These are phyloP conservation scores for Scutellaria baicalensis DNA, from an alignment of 257 asterid species.

Conservation along the genomic window DNA sequence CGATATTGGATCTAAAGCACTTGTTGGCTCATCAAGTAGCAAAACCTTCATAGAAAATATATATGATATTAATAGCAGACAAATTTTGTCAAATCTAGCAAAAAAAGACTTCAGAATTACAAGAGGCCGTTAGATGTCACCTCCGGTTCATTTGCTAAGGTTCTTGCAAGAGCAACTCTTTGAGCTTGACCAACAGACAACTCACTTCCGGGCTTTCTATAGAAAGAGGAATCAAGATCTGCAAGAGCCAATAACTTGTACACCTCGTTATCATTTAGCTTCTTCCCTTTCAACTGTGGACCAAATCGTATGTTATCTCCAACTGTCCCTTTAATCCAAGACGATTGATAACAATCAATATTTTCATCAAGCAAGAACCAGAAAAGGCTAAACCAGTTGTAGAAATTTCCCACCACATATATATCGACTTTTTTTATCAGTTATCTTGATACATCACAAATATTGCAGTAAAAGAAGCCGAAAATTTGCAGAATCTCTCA, in stretches of 20 bases:
- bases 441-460: neutral
- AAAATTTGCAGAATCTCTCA: neutral
- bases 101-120: neutral
- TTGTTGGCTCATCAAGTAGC: slow-evolving; percentile 79
- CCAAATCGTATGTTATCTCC: slow-evolving; percentile 76
- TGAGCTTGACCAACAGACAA: slow-evolving; percentile 86
- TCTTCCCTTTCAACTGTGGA: slow-evolving; percentile 53
- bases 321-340: slow-evolving; percentile 45
- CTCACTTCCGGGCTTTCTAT: slow-evolving; percentile 49
- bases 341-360: neutral
- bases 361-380: neutral
- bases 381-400: neutral
- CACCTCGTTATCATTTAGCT: slow-evolving; percentile 49
- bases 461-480: neutral
- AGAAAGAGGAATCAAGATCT: slow-evolving; percentile 63
- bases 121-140: slow-evolving; percentile 8
- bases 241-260: slow-evolving; percentile 56
- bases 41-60: slow-evolving; percentile 35
- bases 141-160: slow-evolving; percentile 76
- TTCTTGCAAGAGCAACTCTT: slow-evolving; percentile 80
- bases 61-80: neutral
- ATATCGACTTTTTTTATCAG: neutral
- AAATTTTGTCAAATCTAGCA: neutral
- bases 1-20: slow-evolving; percentile 80
- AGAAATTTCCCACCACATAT: neutral